Conservation (phyloP, 192 early-diverging fungal species). For the Backusella australiensis region DNA sequence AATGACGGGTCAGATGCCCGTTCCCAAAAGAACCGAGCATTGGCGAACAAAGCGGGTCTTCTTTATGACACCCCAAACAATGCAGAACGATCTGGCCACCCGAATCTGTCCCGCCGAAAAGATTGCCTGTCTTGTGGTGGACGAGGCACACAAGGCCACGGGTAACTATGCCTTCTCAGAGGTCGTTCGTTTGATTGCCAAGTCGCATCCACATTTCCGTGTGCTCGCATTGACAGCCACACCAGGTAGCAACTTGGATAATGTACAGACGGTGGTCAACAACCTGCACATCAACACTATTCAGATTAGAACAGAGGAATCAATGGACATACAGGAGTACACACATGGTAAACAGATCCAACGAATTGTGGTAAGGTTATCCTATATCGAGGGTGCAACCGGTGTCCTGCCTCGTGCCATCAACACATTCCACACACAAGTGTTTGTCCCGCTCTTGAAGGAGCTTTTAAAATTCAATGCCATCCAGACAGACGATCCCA, state of each 20-base stretch:
- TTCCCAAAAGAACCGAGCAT: slow-evolving; percentile 40
- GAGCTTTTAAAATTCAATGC: slow-evolving; percentile 30
- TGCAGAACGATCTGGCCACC: slow-evolving; percentile 79
- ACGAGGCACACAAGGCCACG: slow-evolving; percentile 89
- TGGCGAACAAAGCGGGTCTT: slow-evolving; percentile 76
- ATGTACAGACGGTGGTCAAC: slow-evolving; percentile 71
- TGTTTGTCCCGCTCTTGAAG: slow-evolving; percentile 27
- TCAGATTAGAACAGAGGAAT: slow-evolving; percentile 88
- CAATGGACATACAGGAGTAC: slow-evolving; percentile 75
- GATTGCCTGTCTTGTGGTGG: slow-evolving; percentile 75
- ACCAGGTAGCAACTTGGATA: slow-evolving; percentile 67
- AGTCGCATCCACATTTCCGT: slow-evolving; percentile 54
- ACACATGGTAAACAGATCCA: slow-evolving; percentile 65
- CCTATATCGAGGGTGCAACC: slow-evolving; percentile 37
- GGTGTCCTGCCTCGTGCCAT: slow-evolving; percentile 20
- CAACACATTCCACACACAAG: background rate
- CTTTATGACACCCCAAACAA: slow-evolving; percentile 85
- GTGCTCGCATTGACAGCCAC: slow-evolving; percentile 88
- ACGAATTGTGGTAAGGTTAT: slow-evolving; percentile 63
- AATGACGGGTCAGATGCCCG: slow-evolving; percentile 64
- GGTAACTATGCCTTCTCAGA: slow-evolving; percentile 84
- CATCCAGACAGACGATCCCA: slow-evolving; percentile 26
- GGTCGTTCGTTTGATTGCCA: slow-evolving; percentile 60
- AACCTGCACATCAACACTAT: slow-evolving; percentile 78
- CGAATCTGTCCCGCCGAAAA: slow-evolving; percentile 64